Base-by-base conservation (phyloP, 2,329 filamentous ascomycete species). In the Ilyonectria sp. region DNA sequence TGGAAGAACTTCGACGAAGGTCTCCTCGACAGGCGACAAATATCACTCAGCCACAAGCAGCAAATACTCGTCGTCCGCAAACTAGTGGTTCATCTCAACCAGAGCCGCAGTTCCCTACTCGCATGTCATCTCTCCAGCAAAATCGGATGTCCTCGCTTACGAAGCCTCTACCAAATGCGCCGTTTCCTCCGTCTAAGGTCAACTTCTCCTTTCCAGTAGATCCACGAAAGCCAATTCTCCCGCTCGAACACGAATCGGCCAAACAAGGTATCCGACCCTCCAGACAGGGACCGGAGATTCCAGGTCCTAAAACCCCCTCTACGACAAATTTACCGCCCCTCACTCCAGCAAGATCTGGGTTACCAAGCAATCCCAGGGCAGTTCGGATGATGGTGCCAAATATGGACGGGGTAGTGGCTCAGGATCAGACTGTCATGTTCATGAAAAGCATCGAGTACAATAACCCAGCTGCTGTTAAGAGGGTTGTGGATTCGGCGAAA, bases 381-480 rank as follows among this genome's bases (percentile, higher is more conserved):
- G 78, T 79, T 60, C 78, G 79, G 11, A 70, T 82, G 47, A 79
- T 76, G 54, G 59, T 70, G 17, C 61, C 78, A 3, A 67, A 71
- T 15, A 72, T 77, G 31, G 81, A 81, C 13, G 69, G 67, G 60
- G 4, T 63, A 56, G 50, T 64, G 63, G 56, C 73, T 72, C 60
- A 81, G 78, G 59, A 85, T 26, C 83, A 85, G 65, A 89, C 84
- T 4, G 83, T 89, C 52, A 85, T 90, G 83, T 84, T 88, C 60
- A 77, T 90, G 56, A 89, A 88, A 65, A 82, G 86, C 56, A 87
- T 89, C 61, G 81, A 86, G 40, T 89, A 89, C 68, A 81, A 89
- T 60, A 81, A 90, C 63, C 86, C 87, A 1, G 77, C 74, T 31
- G 76, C 79, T 1, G 86, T 90, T 2, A 80, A 84, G 58, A 82